phyloP scores from a whole-genome alignment of 2,329 filamentous ascomycete species.

The Fusarium liriodendri region DNA sequence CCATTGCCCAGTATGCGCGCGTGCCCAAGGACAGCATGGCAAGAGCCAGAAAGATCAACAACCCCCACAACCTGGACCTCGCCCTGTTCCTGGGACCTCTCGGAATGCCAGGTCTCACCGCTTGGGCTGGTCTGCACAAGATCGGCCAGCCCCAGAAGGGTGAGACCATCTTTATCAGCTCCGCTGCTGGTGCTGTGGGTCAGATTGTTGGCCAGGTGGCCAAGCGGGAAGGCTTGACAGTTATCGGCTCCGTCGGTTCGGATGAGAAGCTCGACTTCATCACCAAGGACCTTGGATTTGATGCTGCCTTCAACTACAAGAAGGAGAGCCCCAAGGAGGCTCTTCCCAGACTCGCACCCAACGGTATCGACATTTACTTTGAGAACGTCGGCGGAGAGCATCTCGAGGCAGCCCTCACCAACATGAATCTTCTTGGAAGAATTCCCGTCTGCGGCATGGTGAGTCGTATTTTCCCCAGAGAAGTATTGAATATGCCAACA shows the following conservation, averaged over 20 bases:
- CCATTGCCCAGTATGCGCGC: conserved; percentile 76
- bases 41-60: conserved; percentile 66
- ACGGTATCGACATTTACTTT: conserved; percentile 78
- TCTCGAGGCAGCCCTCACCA: conserved; percentile 57
- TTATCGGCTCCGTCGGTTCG: conserved; percentile 83
- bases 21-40: conserved; percentile 57
- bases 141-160: conserved; percentile 72
- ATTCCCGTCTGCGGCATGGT: conserved; percentile 74
- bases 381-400: conserved; percentile 67
- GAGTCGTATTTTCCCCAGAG: conserved; percentile 26
- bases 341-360: conserved; percentile 75
- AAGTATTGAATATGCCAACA: background rate
- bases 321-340: conserved; percentile 78
- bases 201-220: conserved; percentile 86
- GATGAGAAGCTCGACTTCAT: conserved; percentile 82
- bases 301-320: conserved; percentile 87
- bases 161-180: conserved; percentile 84
- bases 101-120: conserved; percentile 70
- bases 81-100: conserved; percentile 79
- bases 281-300: conserved; percentile 61
- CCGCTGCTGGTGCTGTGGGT: conserved; percentile 84
- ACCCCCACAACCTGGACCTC: conserved; percentile 74
- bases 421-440: conserved; percentile 71
- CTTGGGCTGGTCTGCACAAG: conserved; percentile 75
- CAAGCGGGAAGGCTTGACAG: conserved; percentile 81